Evolutionary conservation across 768 basidiomycete genomes (phyloP).

Genomic region (Boletus rubropictus): DNA sequence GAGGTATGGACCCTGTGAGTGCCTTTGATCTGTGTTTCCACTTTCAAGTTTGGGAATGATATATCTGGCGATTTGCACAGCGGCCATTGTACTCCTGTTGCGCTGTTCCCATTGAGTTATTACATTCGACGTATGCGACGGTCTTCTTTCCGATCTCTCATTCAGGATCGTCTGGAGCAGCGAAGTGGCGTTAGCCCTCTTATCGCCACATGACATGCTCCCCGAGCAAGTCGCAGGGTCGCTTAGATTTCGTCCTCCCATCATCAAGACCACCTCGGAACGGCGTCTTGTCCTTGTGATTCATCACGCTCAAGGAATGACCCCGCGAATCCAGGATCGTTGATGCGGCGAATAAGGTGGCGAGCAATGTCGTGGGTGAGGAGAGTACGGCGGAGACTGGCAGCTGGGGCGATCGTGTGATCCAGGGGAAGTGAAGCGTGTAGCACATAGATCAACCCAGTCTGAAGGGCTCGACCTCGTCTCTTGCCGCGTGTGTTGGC

Average conservation of each 20-base stretch:
- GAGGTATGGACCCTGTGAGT: too few relatives aligned
- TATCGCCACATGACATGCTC: slow-evolving; percentile 24
- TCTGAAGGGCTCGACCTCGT: slow-evolving; percentile 10
- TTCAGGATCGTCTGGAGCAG: too few relatives aligned
- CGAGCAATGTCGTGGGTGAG: slow-evolving; percentile 32
- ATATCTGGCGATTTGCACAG: slow-evolving; percentile 25
- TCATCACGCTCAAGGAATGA: slow-evolving; percentile 41
- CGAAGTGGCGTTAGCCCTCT: slow-evolving; percentile 20
- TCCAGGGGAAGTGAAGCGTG: slow-evolving; percentile 48
- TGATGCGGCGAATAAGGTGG: slow-evolving; percentile 32
- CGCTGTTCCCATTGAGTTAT: slow-evolving; percentile 45
- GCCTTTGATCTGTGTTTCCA: not conserved
- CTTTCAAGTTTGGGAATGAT: not conserved
- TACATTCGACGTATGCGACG: too few relatives aligned
- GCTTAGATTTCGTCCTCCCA: slow-evolving; percentile 27
- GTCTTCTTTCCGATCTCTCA: too few relatives aligned
- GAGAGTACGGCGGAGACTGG: slow-evolving; percentile 53
- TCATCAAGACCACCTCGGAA: slow-evolving; percentile 52
- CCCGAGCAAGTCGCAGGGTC: slow-evolving; percentile 25
- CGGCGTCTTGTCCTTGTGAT: slow-evolving; percentile 48
- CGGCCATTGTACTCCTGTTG: slow-evolving; percentile 46
- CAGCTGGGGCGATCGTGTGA: slow-evolving; percentile 45
- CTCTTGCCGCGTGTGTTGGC: not conserved
- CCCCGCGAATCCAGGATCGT: slow-evolving; percentile 18
- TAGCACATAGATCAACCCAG: slow-evolving; percentile 3